phyloP scores from a whole-genome alignment of 2,329 filamentous ascomycete species.

The Fusarium transvaalense region DNA sequence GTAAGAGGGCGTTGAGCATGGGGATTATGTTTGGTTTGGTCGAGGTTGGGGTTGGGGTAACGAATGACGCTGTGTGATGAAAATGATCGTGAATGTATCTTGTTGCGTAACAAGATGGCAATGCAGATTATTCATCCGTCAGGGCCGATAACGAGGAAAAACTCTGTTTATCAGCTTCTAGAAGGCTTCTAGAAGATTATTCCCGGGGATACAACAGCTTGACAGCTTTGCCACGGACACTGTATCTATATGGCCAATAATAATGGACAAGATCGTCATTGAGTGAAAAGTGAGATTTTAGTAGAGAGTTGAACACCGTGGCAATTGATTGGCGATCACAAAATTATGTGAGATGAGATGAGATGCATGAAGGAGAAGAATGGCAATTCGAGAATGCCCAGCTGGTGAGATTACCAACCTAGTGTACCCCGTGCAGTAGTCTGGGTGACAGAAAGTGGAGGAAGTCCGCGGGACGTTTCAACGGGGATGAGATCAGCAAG shows the following conservation, averaged over 20 bases:
- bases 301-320: no score
- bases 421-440: not conserved
- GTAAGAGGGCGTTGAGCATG: not conserved
- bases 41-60: not conserved
- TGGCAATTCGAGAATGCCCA: not conserved
- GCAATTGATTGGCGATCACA: not conserved
- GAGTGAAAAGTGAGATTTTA: not conserved
- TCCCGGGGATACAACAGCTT: not conserved
- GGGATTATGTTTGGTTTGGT: not conserved
- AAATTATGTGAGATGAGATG: not conserved
- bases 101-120: not conserved
- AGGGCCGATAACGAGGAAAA: not conserved
- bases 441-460: not conserved
- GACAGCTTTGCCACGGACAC: slow-evolving; percentile 7
- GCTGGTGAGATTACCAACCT: not conserved
- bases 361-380: not conserved
- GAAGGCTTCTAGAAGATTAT: slow-evolving; percentile 31
- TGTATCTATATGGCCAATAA: not conserved
- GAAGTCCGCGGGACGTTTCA: not conserved
- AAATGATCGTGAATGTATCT: not conserved
- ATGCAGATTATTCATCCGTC: slow-evolving; percentile 21
- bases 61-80: not conserved
- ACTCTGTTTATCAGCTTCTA: slow-evolving; percentile 13
- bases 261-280: not conserved
- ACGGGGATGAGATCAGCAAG: not conserved